Conservation (phyloP, 257 asterid species). For the Solanum chiquidenum region DNA sequence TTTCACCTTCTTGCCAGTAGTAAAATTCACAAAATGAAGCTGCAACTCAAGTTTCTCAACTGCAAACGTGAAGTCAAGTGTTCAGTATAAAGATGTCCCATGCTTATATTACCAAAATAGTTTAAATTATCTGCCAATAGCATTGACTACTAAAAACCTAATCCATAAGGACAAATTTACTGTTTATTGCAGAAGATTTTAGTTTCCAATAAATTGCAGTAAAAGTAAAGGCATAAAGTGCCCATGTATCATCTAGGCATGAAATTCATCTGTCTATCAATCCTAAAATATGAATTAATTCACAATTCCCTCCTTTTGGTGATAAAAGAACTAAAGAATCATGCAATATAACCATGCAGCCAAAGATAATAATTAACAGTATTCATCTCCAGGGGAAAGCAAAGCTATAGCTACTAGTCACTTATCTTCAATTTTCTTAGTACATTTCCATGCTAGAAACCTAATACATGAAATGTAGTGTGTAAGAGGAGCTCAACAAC, state of each 20-base stretch:
- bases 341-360: not conserved
- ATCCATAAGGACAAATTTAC: not conserved
- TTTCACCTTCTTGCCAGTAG: constrained; percentile 45
- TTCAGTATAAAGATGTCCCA: not conserved
- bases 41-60: constrained; percentile 56
- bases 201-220: not conserved
- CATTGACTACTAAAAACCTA: not conserved
- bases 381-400: not conserved
- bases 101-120: not conserved
- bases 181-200: not conserved
- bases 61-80: constrained; percentile 26
- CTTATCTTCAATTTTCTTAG: not conserved
- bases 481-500: not conserved
- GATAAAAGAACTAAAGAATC: not conserved
- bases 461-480: not conserved
- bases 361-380: not conserved
- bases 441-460: not conserved
- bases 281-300: not conserved
- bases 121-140: not conserved
- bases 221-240: not conserved
- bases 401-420: not conserved
- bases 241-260: not conserved
- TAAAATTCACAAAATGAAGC: constrained; percentile 45
- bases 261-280: not conserved
- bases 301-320: not conserved